A percentile compares a stretch with the other conserved stretches of the same genome.
Conservation (phyloP, 495 filamentous ascomycete species). For the Elasticomyces elasticus region DNA sequence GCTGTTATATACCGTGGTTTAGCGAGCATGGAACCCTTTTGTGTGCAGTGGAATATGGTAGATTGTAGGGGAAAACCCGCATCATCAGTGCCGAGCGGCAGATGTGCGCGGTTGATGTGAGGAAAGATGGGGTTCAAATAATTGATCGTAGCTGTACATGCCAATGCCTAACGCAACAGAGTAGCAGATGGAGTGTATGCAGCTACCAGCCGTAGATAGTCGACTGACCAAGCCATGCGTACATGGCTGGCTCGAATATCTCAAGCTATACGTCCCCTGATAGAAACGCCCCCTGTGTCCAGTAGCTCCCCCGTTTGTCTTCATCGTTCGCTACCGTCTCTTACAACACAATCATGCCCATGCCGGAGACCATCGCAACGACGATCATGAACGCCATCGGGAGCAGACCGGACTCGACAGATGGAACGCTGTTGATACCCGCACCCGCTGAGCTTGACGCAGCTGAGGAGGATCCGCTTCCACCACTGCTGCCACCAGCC, state of each 20-base stretch:
- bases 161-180: neutral
- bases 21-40: too few relatives aligned
- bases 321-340: neutral
- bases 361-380: slow-evolving; percentile 7
- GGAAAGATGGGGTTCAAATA: neutral
- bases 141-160: neutral
- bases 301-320: neutral
- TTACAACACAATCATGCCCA: slow-evolving; percentile 20
- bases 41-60: too few relatives aligned
- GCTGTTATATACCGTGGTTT: too few relatives aligned
- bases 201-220: too few relatives aligned
- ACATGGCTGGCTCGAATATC: too few relatives aligned
- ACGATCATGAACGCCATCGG: slow-evolving; percentile 12
- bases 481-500: slow-evolving; percentile 35
- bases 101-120: neutral
- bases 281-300: neutral
- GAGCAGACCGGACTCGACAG: slow-evolving; percentile 9
- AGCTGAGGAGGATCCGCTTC: neutral
- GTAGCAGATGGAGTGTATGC: too few relatives aligned
- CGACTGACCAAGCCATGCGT: too few relatives aligned
- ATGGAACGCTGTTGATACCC: neutral
- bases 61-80: too few relatives aligned
- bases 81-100: too few relatives aligned
- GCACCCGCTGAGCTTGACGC: neutral
- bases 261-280: neutral